These are phyloP conservation scores for Penicillium coprophilum DNA, from an alignment of 495 filamentous ascomycete genomes.

Conservation along the genomic window DNA sequence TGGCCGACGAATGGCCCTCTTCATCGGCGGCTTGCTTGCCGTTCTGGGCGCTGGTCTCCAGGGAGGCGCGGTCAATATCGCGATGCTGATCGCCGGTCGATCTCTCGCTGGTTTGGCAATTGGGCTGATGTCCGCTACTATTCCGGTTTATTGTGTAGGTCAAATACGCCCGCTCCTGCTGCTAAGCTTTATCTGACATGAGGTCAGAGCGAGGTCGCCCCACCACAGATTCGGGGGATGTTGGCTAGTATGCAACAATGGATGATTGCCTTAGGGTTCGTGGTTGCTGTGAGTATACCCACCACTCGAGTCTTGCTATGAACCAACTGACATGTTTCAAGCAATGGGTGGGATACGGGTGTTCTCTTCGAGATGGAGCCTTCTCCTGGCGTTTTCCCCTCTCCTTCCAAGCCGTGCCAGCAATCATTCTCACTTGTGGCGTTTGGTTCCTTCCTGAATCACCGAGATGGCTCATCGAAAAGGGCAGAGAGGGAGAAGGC, in stretches of 20 bases:
- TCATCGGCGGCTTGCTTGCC: conserved; percentile 48
- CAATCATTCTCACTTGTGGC: conserved; percentile 47
- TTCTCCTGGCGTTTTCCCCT: conserved; percentile 59
- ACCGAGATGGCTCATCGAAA: conserved; percentile 57
- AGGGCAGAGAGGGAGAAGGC: conserved; percentile 46
- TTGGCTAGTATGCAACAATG: conserved; percentile 37
- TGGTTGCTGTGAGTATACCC: conserved; percentile 46
- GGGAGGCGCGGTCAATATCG: conserved; percentile 48
- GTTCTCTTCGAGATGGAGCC: conserved; percentile 44
- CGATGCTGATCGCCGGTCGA: conserved; percentile 56
- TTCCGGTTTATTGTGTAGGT: conserved; percentile 51
- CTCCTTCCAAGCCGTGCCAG: conserved; percentile 52
- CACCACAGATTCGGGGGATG: conserved; percentile 25
- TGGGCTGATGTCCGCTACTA: conserved; percentile 50
- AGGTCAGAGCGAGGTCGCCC: conserved; percentile 38
- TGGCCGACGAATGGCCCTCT: conserved; percentile 49
- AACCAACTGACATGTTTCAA: conserved; percentile 2
- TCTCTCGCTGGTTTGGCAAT: conserved; percentile 51
- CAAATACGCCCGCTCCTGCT: neutral
- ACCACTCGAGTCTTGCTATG: conserved; percentile 13
- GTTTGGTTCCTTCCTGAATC: conserved; percentile 55
- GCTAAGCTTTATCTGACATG: conserved; percentile 23
- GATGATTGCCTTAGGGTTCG: conserved; percentile 50
- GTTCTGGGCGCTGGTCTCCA: conserved; percentile 50
- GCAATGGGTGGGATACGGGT: conserved; percentile 56